Base-by-base conservation (phyloP, 495 filamentous ascomycete species). In the Aspergillus sclerotiicarbonarius region DNA sequence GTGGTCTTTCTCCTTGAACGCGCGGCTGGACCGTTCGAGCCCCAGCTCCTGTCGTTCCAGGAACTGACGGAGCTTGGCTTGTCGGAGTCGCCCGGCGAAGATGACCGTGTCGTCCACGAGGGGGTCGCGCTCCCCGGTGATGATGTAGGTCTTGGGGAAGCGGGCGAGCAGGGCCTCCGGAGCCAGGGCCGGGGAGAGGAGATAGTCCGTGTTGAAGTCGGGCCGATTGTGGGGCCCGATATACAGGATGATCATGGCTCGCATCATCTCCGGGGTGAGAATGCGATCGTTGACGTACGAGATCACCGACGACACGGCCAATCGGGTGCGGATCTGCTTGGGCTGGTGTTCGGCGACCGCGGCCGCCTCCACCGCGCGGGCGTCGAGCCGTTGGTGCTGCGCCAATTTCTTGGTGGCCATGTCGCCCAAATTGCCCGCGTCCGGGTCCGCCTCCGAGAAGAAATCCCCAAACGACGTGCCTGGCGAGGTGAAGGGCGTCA, bases 231-330 rank as follows among this genome's bases (percentile, higher is more conserved):
- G 86, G 0, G 93, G 92, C 15, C 94, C 95, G 61, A 98, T 88
- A 67, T 98, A 98, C 19, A 98, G 81, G 70, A 98, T 96, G 57
- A 98, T 94, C 94, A 98, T 98, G 30, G 92, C 92, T 51, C 94
- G 88, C 88, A 98, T 96, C 91, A 98, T 96, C 69, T 98, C 95
- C 0, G 94, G 95, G 0, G 90, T 92, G 21, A 98, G 80, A 35
- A 98, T 89, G 20, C 95, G 90, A 73, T 98, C 94, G 70, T 92
- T 90, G 68, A 96, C 94, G 75, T 98, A 98, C 10, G 93, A 96
- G 53, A 98, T 92, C 84, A 96, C 93, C n/a, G 85, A 90, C 0
- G 91, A 90, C 73, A 91, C 92, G 41, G 94, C 92, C 8, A 98
- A 82, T 41, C 91, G 84, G 16, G 94, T 98, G 59, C 82, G 86